phyloP scores from a whole-genome alignment of 192 early-diverging fungal genomes.

The Nowakowskiella sp. region DNA sequence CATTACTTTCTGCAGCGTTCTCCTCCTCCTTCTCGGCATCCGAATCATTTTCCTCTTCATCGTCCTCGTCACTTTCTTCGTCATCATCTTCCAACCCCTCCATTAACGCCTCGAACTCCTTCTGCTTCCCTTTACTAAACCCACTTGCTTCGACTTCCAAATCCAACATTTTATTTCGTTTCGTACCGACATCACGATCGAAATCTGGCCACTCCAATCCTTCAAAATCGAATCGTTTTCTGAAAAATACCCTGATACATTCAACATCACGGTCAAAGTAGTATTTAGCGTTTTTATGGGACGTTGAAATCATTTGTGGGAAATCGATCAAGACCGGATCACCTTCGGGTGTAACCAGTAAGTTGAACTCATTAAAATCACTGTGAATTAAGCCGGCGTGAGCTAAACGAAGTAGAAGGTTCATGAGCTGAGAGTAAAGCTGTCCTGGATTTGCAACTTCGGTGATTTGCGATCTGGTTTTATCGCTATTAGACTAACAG shows the following conservation, averaged over 20 bases:
- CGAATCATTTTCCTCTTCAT: conserved; percentile 19
- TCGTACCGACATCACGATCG: conserved; percentile 51
- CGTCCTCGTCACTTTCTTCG: conserved; percentile 1
- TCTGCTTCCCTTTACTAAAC: conserved; percentile 84
- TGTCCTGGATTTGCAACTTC: conserved; percentile 82
- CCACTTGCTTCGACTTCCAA: conserved; percentile 95
- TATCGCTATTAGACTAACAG: background rate
- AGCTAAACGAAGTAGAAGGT: conserved; percentile 90
- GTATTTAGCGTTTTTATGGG: conserved; percentile 89
- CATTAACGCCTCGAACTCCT: conserved; percentile 70
- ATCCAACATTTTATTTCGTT: conserved; percentile 85
- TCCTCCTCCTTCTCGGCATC: conserved; percentile 6
- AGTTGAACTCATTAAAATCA: conserved; percentile 99
- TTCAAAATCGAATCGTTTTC: conserved; percentile 84
- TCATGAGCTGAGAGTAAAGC: conserved; percentile 91
- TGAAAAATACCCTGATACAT: conserved; percentile 93
- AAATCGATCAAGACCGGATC: conserved; percentile 97
- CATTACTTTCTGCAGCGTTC: conserved; percentile 4
- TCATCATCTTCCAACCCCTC: conserved; percentile 2
- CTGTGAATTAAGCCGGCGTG: conserved; percentile 94
- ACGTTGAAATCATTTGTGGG: conserved; percentile 99
- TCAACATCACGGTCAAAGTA: conserved; percentile 99
- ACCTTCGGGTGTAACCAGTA: conserved; percentile 68
- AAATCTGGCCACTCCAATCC: conserved; percentile 88
- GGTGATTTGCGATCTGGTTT: conserved; percentile 67